Conservation (phyloP, 176 grass and related monocot species). For the Zoysia japonica region DNA sequence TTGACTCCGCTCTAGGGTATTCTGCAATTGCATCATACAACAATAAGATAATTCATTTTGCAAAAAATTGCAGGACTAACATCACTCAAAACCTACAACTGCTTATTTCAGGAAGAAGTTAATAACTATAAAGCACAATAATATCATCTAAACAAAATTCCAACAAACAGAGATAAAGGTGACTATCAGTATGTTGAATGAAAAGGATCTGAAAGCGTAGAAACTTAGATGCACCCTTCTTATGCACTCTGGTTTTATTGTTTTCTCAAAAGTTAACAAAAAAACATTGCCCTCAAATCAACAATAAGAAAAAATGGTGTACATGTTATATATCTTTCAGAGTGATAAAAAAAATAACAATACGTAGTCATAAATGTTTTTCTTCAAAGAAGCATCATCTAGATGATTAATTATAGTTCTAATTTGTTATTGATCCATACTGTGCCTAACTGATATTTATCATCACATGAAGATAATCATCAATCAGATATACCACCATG, state of each 20-base stretch:
- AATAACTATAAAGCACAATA: neutral
- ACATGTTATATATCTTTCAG: neutral
- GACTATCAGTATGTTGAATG: neutral
- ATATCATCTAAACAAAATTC: neutral
- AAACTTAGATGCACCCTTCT: neutral
- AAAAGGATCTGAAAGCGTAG: neutral
- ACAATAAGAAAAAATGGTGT: neutral
- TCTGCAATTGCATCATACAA: conserved; percentile 62
- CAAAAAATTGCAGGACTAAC: conserved; percentile 30
- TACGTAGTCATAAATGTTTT: neutral
- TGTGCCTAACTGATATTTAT: conserved; percentile 20
- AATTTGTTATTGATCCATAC: conserved; percentile 5
- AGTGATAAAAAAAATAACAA: conserved; percentile 18
- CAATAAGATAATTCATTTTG: conserved; percentile 33
- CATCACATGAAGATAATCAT: conserved; percentile 25
- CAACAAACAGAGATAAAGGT: neutral
- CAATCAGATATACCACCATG: conserved; percentile 8
- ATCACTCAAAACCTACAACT: conserved; percentile 1
- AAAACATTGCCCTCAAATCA: neutral
- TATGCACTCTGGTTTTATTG: neutral
- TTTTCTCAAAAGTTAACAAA: neutral
- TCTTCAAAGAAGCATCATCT: neutral
- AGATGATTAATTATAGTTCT: conserved; percentile 11
- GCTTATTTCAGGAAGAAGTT: conserved; percentile 12
- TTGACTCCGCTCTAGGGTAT: conserved; percentile 77